Percentiles rank a stretch among this genome's conserved stretches.
Evolutionary conservation across 164 flowering plant genomes (phyloP).

Genomic region (Vitis amurensis): DNA sequence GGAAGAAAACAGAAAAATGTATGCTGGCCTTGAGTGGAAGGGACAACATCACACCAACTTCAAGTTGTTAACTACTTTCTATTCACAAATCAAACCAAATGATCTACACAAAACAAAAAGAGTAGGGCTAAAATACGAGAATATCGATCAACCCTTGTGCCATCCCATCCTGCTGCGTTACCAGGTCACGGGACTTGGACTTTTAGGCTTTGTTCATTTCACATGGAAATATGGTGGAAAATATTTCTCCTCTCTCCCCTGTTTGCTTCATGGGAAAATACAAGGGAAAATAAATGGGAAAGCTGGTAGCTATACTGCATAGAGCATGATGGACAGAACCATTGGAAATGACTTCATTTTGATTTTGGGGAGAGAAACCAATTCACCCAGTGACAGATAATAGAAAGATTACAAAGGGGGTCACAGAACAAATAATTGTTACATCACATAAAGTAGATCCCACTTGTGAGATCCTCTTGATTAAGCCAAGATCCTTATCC

Average conservation of each 20-base stretch:
- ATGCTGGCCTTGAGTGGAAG: constrained; percentile 28
- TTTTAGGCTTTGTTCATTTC: neutral
- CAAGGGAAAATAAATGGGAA: no score
- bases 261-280: no score
- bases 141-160: constrained; percentile 12
- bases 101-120: neutral
- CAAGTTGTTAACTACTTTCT: neutral
- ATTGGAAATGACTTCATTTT: no score
- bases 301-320: no score
- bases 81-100: neutral
- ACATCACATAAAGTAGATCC: neutral
- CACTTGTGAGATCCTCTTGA: neutral
- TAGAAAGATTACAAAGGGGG: no score
- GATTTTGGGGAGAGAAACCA: no score
- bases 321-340: no score
- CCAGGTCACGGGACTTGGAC: neutral
- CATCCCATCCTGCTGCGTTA: neutral
- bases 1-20: constrained; percentile 9
- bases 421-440: no score
- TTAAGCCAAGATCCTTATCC: neutral
- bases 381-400: no score
- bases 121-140: no score
- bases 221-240: neutral
- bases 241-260: no score
- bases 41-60: constrained; percentile 27